Evolutionary conservation across 108 stramenopile genomes (phyloP), one percentile per base, ranked within the genome.

Genomic region (Pseudonitzschia delicatissima): DNA sequence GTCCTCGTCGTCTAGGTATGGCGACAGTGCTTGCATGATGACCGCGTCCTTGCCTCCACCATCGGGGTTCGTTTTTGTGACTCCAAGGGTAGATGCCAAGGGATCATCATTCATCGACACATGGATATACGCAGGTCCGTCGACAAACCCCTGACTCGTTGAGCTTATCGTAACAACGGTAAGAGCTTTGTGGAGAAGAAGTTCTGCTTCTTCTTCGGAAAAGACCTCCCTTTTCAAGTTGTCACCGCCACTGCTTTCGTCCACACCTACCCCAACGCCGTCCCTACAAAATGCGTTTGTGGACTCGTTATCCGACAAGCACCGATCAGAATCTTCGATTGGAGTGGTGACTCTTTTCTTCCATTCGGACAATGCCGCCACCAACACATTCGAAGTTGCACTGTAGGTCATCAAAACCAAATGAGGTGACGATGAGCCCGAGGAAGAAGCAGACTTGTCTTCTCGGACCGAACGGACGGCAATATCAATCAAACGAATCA

Each of bases 101-200:
- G 64, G 50, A 57, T 75, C 74, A 44, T 75, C 74, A 21, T 50
- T 47, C 74, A 75, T 75, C 37, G 69, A 71, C 11, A 75, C 69
- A 57, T 75, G 74, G 15, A 75, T 66, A 42, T 75, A 75, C 20
- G 69, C 69, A 27, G 74, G 74, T 27, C 74, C 74, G 5, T 55
- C 53, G 23, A 68, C 53, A 28, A 42, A 57, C 12, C 70, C 64
- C 17, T 32, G 23, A 29, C 37, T 36, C 17, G 29, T 66, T n/a
- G 40, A 11, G 28, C 59, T 45, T 17, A 75, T 65, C n/a, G 74
- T 75, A 36, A 75, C 74, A 13, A 75, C 74, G 1, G 74, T 75
- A 4, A 75, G 0, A 21, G 64, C 64, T 32, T 75, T 42, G 18
- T 71, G 39, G 15, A 75, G 34, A 15, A 71, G 33, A 25, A 18